These are phyloP conservation scores for Punica granatum DNA, from an alignment of 345 rosid genomes.

Conservation along the genomic window DNA sequence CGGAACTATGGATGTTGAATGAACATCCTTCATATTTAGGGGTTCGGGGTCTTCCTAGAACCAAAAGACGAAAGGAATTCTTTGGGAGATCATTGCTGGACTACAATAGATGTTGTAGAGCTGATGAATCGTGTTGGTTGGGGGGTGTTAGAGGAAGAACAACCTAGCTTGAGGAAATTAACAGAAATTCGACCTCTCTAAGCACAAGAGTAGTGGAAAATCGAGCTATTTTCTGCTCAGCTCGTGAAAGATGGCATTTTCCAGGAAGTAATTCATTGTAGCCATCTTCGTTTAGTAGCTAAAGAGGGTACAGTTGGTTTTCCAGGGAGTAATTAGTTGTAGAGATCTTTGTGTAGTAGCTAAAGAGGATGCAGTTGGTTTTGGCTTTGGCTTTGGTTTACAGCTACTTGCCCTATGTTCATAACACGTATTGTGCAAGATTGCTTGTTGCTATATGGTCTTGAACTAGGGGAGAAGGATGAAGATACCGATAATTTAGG, in stretches of 20 bases:
- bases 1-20: background rate
- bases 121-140: no score
- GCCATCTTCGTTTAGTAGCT: background rate
- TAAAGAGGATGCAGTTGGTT: background rate
- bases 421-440: background rate
- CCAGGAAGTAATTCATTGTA: background rate
- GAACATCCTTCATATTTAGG: background rate
- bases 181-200: background rate
- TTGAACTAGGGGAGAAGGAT: background rate
- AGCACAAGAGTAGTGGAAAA: background rate
- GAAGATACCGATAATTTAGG: background rate
- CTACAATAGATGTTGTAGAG: background rate
- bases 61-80: background rate
- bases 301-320: background rate
- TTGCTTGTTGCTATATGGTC: background rate
- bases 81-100: background rate
- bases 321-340: background rate
- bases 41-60: background rate
- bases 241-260: background rate
- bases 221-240: background rate
- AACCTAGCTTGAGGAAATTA: background rate
- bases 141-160: no score
- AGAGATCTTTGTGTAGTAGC: background rate
- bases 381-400: background rate
- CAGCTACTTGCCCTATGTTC: constrained; percentile 2